These are phyloP conservation scores for Gossypium gossypioides DNA, from an alignment of 441 rosid species.

Conservation along the genomic window DNA sequence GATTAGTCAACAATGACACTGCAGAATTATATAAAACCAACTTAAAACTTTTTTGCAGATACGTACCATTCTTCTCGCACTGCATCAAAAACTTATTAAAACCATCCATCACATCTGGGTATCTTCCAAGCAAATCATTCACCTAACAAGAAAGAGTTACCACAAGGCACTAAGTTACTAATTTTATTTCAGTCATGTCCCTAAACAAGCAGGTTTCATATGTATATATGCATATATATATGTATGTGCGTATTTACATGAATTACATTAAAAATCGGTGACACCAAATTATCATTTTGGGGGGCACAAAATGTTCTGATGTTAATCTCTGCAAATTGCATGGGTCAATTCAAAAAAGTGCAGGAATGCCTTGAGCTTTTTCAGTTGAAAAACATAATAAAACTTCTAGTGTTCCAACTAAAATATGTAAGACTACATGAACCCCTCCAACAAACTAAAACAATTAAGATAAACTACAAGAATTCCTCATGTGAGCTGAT, in stretches of 20 bases:
- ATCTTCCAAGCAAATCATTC: slow-evolving; percentile 62
- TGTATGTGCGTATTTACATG: not conserved
- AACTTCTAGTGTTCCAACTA: not conserved
- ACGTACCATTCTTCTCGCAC: slow-evolving; percentile 78
- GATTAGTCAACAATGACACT: slow-evolving; percentile 17
- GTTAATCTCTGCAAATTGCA: not conserved
- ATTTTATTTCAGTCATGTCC: slow-evolving; percentile 6
- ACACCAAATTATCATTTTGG: not conserved
- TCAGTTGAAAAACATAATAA: not conserved
- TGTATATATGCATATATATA: not conserved
- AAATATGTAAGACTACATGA: not conserved
- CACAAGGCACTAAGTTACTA: slow-evolving; percentile 17
- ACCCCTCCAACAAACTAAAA: not conserved
- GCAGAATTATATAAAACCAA: slow-evolving; percentile 11
- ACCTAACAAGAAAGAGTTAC: slow-evolving; percentile 42
- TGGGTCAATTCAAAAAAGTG: not conserved
- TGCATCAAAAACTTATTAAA: slow-evolving; percentile 70
- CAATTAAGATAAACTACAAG: not conserved
- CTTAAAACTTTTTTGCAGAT: slow-evolving; percentile 11
- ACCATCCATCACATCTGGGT: slow-evolving; percentile 81
- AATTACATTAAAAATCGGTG: not conserved
- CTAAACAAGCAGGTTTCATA: not conserved
- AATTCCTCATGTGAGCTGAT: not conserved
- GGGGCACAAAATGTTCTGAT: not conserved
- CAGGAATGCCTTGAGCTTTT: not conserved